Conservation (phyloP, 2,329 filamentous ascomycete genomes). For the Orbilia quercus region DNA sequence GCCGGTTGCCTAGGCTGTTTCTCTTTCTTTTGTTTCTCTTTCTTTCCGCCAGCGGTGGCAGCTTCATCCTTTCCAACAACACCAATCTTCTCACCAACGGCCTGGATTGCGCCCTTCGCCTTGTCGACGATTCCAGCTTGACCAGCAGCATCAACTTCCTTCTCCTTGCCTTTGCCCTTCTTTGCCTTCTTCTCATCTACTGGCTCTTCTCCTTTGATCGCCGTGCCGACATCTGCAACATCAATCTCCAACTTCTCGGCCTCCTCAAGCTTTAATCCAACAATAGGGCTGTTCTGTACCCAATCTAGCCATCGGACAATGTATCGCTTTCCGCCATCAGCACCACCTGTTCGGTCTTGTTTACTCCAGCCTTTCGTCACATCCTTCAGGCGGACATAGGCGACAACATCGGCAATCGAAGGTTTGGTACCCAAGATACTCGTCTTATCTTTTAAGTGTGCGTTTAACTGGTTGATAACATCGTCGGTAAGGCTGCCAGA, state of each 20-base stretch:
- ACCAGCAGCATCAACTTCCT: conserved; percentile 72
- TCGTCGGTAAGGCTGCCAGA: conserved; percentile 70
- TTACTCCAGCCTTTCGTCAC: conserved; percentile 79
- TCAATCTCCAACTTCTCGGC: conserved; percentile 82
- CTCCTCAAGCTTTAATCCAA: conserved; percentile 76
- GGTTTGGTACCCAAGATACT: conserved; percentile 91
- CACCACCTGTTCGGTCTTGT: conserved; percentile 82
- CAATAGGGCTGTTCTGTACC: conserved; percentile 83
- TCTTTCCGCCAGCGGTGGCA: conserved; percentile 64
- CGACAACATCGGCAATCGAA: conserved; percentile 66
- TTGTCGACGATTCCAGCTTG: conserved; percentile 65
- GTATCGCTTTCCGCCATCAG: conserved; percentile 84
- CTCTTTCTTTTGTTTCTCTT: conserved; percentile 88
- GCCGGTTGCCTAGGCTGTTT: conserved; percentile 74
- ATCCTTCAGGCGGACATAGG: conserved; percentile 61
- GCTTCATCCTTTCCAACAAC: conserved; percentile 52
- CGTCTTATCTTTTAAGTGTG: conserved; percentile 85
- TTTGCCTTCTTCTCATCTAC: conserved; percentile 82
- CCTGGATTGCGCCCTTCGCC: conserved; percentile 68
- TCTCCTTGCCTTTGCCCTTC: conserved; percentile 96
- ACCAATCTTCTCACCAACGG: conserved; percentile 64
- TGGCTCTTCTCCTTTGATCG: conserved; percentile 85
- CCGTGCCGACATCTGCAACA: conserved; percentile 77
- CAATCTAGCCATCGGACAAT: conserved; percentile 93
- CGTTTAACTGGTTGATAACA: conserved; percentile 82